Base-by-base conservation (phyloP, 768 basidiomycete genomes). In the Hirschioporus abietinus region DNA sequence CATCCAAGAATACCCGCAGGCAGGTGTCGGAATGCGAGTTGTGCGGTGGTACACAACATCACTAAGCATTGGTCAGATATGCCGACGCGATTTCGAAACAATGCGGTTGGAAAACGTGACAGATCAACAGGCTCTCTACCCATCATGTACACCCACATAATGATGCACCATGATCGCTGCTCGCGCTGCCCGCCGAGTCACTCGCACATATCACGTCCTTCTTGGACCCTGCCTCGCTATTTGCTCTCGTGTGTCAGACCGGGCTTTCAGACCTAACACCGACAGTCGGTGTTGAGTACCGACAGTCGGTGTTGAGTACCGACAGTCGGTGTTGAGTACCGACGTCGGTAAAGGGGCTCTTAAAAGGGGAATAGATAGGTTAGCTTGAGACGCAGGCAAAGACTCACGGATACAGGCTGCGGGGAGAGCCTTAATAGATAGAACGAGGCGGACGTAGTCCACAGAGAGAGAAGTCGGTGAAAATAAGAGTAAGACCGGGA, bases 21-120 rank as follows among this genome's bases (percentile, higher is more conserved):
- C 88, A 0, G 96, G 96, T 34, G 93, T 99, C 0, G 95, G 95
- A 25, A 88, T 98, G 81, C 83, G 91, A 69, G 86, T 89, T 24
- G 87, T 90, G 63, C 84, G 84, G 67, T 95, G 93, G 88, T 89
- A 94, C 72, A 78, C 83, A 78, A 79, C 81, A 76, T 81, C 88
- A 74, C 35, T 82, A 76, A 80, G 88, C 70, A 70, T 83, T 77
- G 85, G 84, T 8, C 70, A 76, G 79, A 73, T 20, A 60, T 20
- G 71, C 70, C 60, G 57, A 65, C 9, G 5, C 26, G 25, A 76
- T 76, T 64, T 69, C 77, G 74, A 74, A 64, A 71, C 74, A 63
- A 66, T 77, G 72, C 63, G 72, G 61, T 69, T 81, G 69, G 75
- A 76, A 1, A 69, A 69, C n/a, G 70, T 70, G 58, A 72, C 74